phyloP scores from a whole-genome alignment of 2,329 filamentous ascomycete species.

The Trichoderma endophyticum region DNA sequence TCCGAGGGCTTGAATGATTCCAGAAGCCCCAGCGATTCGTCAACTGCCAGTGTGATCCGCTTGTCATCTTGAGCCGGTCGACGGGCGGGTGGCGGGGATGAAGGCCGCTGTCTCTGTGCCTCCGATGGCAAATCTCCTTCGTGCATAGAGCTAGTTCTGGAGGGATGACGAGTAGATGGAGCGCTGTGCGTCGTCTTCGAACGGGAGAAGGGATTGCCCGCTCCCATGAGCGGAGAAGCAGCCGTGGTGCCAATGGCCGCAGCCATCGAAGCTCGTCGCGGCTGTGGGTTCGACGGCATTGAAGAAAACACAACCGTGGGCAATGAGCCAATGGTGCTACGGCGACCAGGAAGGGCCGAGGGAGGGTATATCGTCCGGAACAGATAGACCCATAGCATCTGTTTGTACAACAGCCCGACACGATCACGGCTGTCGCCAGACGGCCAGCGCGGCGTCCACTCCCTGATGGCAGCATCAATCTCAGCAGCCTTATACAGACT shows the following conservation, averaged over 20 bases:
- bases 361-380: constrained; percentile 61
- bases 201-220: constrained; percentile 17
- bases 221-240: constrained; percentile 22
- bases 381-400: constrained; percentile 65
- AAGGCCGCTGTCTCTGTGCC: constrained; percentile 23
- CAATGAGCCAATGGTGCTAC: constrained; percentile 31
- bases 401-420: constrained; percentile 59
- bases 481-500: constrained; percentile 69
- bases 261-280: constrained; percentile 37
- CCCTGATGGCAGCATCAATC: constrained; percentile 70
- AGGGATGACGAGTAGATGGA: constrained; percentile 35
- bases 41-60: constrained; percentile 52
- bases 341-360: constrained; percentile 28
- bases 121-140: constrained; percentile 30
- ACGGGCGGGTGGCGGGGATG: constrained; percentile 46
- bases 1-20: constrained; percentile 56
- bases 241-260: constrained; percentile 28
- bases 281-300: constrained; percentile 17
- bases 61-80: constrained; percentile 49
- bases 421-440: constrained; percentile 54
- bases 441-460: constrained; percentile 67
- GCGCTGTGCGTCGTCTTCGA: constrained; percentile 30
- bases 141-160: constrained; percentile 41
- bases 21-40: constrained; percentile 54
- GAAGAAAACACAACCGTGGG: constrained; percentile 22